Evolutionary conservation across 257 asterid species (phyloP), one percentile per base, ranked within the genome.

Genomic region (Nicotiana otophora): DNA sequence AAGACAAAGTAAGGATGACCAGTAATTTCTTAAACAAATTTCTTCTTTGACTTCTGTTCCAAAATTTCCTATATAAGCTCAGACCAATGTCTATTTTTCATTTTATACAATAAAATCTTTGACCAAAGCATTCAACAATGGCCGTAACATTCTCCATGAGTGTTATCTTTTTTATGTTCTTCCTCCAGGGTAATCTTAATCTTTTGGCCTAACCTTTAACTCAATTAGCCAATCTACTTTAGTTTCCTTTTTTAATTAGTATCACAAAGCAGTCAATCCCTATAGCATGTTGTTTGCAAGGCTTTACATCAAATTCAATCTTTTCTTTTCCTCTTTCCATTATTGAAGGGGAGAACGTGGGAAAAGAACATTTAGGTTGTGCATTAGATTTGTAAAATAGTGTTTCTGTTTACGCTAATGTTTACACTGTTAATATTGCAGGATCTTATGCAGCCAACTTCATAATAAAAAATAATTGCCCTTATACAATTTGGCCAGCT

Each of bases 401-500:
- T 53, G 1, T 42, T 42, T 9, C 51, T 42, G 12, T 42, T 42
- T 5, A 17, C 5, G 62, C 17, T 57, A 57, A 57, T 57, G 3
- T 57, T 57, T 57, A 57, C 20, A 2, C 0, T 17, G n/a, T 57
- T 57, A 57, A 4, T 17, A 57, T 26, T 84, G 83, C 83, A 84
- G 93, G 86, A 42, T 86, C 23, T 1, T 51, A 82, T 9, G 82
- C 95, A 4, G 90, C 88, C 0, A 65, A 33, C 33, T 75, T 92
- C 68, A 84, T 92, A 3, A 26, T 92, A 23, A 80, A 10, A 28
- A 92, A 90, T 34, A 87, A 89, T 51, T 92, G 95, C 20, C 85
- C 85, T 2, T 87, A 63, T 62, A 51, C 81, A 33, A 84, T 92
- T 23, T 90, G 93, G 95, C 95, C 95, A 0, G 97, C 92, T 48